Percentiles rank a stretch among this genome's conserved stretches.
phyloP scores from a whole-genome alignment of 371 early-diverging fungal species.

The Rhizopus arrhizus region DNA sequence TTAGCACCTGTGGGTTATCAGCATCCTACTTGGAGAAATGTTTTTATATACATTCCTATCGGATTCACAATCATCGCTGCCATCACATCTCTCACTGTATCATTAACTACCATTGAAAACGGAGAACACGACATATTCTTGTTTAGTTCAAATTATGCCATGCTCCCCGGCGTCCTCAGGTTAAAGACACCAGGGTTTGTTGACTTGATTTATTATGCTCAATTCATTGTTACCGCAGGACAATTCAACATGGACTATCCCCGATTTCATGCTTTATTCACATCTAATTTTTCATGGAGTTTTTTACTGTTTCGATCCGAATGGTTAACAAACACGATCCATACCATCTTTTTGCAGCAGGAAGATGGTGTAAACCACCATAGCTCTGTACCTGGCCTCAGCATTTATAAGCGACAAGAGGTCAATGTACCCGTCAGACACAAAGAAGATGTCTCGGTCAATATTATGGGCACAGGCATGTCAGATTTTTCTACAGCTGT shows the following conservation, averaged over 20 bases:
- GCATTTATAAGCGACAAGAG: conserved; percentile 23
- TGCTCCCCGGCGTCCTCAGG: conserved; percentile 50
- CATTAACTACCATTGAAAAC: conserved; percentile 41
- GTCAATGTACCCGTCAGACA: background rate
- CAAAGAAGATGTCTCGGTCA: conserved; percentile 4
- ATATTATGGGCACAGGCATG: conserved; percentile 44
- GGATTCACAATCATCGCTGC: conserved; percentile 49
- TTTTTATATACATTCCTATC: conserved; percentile 49
- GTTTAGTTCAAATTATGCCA: conserved; percentile 56
- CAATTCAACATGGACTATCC: conserved; percentile 58
- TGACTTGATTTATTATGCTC: conserved; percentile 56
- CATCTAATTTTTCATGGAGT: conserved; percentile 61
- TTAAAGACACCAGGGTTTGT: conserved; percentile 60
- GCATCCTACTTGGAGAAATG: conserved; percentile 41
- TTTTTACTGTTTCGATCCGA: conserved; percentile 39
- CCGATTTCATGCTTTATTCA: conserved; percentile 53
- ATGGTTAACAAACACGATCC: conserved; percentile 21
- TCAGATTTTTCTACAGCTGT: conserved; percentile 45
- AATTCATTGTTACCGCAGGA: conserved; percentile 55
- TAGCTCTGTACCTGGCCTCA: conserved; percentile 13
- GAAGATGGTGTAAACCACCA: background rate
- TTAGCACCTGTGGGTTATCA: conserved; percentile 55
- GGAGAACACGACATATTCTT: conserved; percentile 47
- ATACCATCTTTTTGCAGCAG: conserved; percentile 3
- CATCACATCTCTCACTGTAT: conserved; percentile 36